Evolutionary conservation across 371 early-diverging fungal species (phyloP).

Genomic region (Basidiobolus meristosporus): DNA sequence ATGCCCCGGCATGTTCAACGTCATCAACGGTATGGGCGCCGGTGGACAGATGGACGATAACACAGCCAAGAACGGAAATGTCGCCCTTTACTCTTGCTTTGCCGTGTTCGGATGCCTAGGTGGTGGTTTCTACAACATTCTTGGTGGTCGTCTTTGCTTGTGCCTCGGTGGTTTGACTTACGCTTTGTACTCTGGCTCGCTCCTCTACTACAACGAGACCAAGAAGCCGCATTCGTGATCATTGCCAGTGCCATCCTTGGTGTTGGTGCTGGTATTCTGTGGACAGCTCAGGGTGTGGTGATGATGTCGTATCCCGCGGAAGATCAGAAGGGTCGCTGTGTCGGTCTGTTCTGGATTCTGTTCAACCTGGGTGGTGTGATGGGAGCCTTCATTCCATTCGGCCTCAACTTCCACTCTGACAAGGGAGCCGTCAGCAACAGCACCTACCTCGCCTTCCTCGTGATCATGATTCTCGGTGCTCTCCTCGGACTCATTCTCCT

Average conservation of each 20-base stretch:
- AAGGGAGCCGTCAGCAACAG: slow-evolving; percentile 11
- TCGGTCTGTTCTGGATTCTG: slow-evolving; percentile 42
- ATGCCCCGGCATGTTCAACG: slow-evolving; percentile 82
- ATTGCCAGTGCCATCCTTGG: too few relatives aligned
- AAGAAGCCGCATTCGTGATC: slow-evolving; percentile 21
- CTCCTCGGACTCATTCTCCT: slow-evolving; percentile 25
- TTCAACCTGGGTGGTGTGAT: slow-evolving; percentile 51
- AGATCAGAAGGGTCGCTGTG: slow-evolving; percentile 48
- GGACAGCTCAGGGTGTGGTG: too few relatives aligned
- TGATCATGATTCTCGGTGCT: slow-evolving; percentile 39
- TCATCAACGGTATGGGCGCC: slow-evolving; percentile 42
- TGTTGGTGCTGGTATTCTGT: too few relatives aligned
- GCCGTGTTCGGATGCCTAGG: slow-evolving; percentile 45
- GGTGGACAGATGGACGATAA: slow-evolving; percentile 44
- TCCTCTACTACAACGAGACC: slow-evolving; percentile 24
- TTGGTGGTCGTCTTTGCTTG: slow-evolving; percentile 27
- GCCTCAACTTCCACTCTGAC: slow-evolving; percentile 29
- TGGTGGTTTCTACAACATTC: slow-evolving; percentile 30
- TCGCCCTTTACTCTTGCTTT: slow-evolving; percentile 43
- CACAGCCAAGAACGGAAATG: slow-evolving; percentile 39
- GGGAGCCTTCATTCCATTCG: slow-evolving; percentile 49
- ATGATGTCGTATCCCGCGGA: too few relatives aligned
- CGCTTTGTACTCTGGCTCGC: slow-evolving; percentile 27
- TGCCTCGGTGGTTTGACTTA: slow-evolving; percentile 29
- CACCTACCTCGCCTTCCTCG: slow-evolving; percentile 40